Conservation (phyloP, 352 stramenopile genomes). For the Pythium brachiatum region DNA sequence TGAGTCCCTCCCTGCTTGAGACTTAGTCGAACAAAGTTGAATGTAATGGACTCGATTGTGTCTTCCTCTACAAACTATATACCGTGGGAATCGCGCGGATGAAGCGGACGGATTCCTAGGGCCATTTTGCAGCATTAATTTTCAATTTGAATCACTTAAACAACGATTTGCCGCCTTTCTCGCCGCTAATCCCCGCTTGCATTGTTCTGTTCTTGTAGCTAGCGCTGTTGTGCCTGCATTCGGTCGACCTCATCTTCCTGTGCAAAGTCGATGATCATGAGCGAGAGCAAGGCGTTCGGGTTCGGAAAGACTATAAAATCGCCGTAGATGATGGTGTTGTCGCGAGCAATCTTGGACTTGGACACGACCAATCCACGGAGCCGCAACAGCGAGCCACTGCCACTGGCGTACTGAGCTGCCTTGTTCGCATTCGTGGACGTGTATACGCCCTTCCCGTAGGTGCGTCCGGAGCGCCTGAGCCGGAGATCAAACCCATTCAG, state of each 20-base stretch:
- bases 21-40: too few relatives aligned
- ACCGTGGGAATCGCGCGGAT: too few relatives aligned
- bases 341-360: neutral
- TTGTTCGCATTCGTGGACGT: neutral
- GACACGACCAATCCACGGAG: constrained; percentile 5
- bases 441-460: constrained; percentile 17
- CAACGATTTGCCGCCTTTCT: too few relatives aligned
- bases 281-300: constrained; percentile 8
- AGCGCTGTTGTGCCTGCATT: neutral
- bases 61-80: too few relatives aligned
- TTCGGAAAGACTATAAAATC: neutral
- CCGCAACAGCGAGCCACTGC: constrained; percentile 5
- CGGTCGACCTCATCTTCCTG: neutral
- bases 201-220: too few relatives aligned
- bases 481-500: constrained; percentile 20
- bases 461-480: constrained; percentile 1
- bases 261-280: constrained; percentile 14
- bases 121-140: too few relatives aligned
- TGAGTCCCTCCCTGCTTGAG: too few relatives aligned
- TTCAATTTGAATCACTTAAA: too few relatives aligned
- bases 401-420: neutral
- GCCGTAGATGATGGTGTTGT: neutral
- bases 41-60: too few relatives aligned
- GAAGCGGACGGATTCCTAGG: too few relatives aligned
- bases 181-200: too few relatives aligned